Evolutionary conservation across 2,329 filamentous ascomycete species (phyloP), one percentile per base, ranked within the genome.

Genomic region (Fusarium neocosmosporiellum): DNA sequence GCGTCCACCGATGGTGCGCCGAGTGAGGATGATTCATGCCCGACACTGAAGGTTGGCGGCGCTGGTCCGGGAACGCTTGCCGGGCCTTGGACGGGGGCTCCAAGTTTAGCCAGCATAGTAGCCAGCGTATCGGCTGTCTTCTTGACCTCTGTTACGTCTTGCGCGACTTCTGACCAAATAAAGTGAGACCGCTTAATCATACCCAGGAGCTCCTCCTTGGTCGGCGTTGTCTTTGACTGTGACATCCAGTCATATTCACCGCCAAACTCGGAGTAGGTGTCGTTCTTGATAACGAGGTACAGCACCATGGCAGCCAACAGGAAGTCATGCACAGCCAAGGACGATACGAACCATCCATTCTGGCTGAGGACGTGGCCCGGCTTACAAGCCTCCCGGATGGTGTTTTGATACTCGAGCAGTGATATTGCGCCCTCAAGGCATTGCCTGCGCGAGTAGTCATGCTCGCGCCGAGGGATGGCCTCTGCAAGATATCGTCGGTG

Each of bases 301-400:
- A 92, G 75, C 16, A 92, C 85, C 85, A 90, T 89, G 63, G 88
- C 86, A 0, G 89, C 89, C 3, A 92, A 84, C 59, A 92, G 80
- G 59, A 89, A 92, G 75, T 92, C 90, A 59, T 91, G 88, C 59
- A 89, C 85, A 13, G 87, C 85, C 5, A 92, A 80, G 1, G 87
- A 88, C 4, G 86, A 87, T 22, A 90, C 78, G 72, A 91, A 90
- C 87, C 89, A 91, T 7, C 85, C 84, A 39, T 87, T 84, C 33
- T 84, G 81, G 68, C 83, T 81, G 16, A 92, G 79, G 29, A 88
- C 81, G 7, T 87, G 87, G 1, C 89, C 89, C 0, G 89, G 88
- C 64, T 85, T 84, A 3, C 82, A 84, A 1, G 85, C 86, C 58
- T 86, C 81, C 77, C 85, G 85, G 48, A 89, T 84, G 33, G 79